Evolutionary conservation across 2,329 filamentous ascomycete species (phyloP).

Genomic region (Thermothelomyces thermophilus): DNA sequence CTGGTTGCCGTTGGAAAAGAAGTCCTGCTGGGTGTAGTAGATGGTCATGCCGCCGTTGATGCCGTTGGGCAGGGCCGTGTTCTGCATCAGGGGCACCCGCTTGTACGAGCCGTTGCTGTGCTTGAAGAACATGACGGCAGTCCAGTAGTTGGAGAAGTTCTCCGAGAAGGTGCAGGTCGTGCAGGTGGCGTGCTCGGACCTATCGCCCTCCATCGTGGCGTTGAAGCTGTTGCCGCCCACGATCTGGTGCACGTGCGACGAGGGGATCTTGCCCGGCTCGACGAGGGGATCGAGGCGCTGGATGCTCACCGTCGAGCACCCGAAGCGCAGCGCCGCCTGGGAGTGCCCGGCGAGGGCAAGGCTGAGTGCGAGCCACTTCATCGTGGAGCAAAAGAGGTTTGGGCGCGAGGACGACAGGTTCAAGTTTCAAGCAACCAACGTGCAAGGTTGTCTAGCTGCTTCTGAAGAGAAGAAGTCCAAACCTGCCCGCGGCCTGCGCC

Average conservation of each 20-base stretch:
- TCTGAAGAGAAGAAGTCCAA: background rate
- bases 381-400: background rate
- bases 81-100: constrained; percentile 22
- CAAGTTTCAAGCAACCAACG: background rate
- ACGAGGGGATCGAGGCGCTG: constrained; percentile 27
- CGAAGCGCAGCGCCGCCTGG: constrained; percentile 26
- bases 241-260: constrained; percentile 26
- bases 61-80: constrained; percentile 23
- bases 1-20: constrained; percentile 23
- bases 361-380: constrained; percentile 12
- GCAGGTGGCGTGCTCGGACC: constrained; percentile 20
- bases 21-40: constrained; percentile 25
- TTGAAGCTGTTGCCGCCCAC: constrained; percentile 27
- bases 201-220: constrained; percentile 23
- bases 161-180: constrained; percentile 27
- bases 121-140: constrained; percentile 27
- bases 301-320: constrained; percentile 26
- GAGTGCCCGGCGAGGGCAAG: constrained; percentile 16
- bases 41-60: constrained; percentile 25
- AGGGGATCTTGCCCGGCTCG: constrained; percentile 23
- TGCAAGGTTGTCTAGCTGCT: background rate
- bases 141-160: constrained; percentile 29
- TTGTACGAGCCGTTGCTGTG: constrained; percentile 26
- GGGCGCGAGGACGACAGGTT: no score
- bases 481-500: background rate